These are phyloP conservation scores for Vitis amurensis DNA, from an alignment of 164 flowering plant species.

Conservation along the genomic window DNA sequence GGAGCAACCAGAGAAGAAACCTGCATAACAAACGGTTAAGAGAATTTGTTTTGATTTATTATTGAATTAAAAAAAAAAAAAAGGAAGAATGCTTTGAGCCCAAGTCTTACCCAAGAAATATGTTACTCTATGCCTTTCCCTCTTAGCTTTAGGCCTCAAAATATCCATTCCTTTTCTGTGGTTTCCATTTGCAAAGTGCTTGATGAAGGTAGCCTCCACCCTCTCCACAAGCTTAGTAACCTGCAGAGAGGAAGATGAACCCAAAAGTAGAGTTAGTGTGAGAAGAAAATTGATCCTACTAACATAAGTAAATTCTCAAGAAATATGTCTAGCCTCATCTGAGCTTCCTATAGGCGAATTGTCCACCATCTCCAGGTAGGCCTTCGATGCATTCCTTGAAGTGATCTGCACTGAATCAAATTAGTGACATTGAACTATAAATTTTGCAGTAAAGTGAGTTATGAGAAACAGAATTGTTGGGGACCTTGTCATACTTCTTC, in stretches of 20 bases:
- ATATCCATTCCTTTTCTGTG: conserved; percentile 47
- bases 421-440: background rate
- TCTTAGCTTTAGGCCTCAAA: conserved; percentile 38
- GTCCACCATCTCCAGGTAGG: conserved; percentile 64
- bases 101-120: conserved; percentile 37
- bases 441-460: background rate
- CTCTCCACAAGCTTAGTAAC: conserved; percentile 40
- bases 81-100: background rate
- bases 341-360: conserved; percentile 51
- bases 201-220: conserved; percentile 48
- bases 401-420: conserved; percentile 38
- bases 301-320: background rate
- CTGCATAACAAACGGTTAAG: conserved; percentile 20
- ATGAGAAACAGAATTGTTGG: no score
- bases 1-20: conserved; percentile 47
- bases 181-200: conserved; percentile 57
- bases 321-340: conserved; percentile 37
- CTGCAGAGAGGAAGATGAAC: conserved; percentile 17
- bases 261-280: background rate
- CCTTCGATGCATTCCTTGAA: conserved; percentile 52
- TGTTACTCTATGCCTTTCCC: conserved; percentile 46
- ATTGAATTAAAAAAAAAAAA: background rate
- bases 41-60: background rate
- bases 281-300: background rate
- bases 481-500: conserved; percentile 91